Evolutionary conservation across 2,329 filamentous ascomycete species (phyloP).

Genomic region (Trichophyton equinum): DNA sequence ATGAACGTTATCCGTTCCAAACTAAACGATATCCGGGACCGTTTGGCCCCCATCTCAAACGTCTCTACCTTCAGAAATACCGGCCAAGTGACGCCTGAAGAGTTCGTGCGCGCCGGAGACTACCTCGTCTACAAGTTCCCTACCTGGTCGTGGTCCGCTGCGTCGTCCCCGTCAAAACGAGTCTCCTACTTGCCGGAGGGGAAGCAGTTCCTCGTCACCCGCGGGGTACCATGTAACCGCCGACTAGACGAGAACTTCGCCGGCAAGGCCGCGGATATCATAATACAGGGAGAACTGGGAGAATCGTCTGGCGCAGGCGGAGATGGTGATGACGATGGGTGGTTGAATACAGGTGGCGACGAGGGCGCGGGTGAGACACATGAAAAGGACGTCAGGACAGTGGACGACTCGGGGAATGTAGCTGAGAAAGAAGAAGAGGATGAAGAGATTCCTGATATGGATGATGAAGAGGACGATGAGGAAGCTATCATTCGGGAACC

Average conservation of each 20-base stretch:
- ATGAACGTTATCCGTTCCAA: slow-evolving; percentile 93
- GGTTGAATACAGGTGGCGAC: slow-evolving; percentile 76
- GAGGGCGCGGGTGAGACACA: slow-evolving; percentile 59
- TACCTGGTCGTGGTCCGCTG: slow-evolving; percentile 92
- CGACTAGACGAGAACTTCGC: slow-evolving; percentile 89
- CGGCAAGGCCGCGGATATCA: slow-evolving; percentile 63
- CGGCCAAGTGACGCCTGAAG: slow-evolving; percentile 91
- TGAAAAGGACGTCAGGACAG: slow-evolving; percentile 67
- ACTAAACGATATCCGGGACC: slow-evolving; percentile 81
- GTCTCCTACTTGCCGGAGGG: slow-evolving; percentile 69
- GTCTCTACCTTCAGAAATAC: slow-evolving; percentile 88
- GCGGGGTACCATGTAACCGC: slow-evolving; percentile 85
- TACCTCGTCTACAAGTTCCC: slow-evolving; percentile 99
- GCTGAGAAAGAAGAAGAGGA: slow-evolving; percentile 60
- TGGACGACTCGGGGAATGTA: slow-evolving; percentile 79
- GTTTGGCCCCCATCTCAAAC: slow-evolving; percentile 75
- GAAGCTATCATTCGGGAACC: slow-evolving; percentile 88
- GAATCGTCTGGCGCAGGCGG: slow-evolving; percentile 33
- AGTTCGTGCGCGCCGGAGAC: slow-evolving; percentile 90
- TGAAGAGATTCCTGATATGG: slow-evolving; percentile 92
- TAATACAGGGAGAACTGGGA: slow-evolving; percentile 65
- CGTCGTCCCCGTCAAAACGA: slow-evolving; percentile 66
- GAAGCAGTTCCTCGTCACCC: slow-evolving; percentile 92
- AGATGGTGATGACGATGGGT: slow-evolving; percentile 57
- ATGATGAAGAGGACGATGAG: slow-evolving; percentile 85